Conservation (phyloP, 2,329 filamentous ascomycete genomes). For the Endoconidiophora polonica region DNA sequence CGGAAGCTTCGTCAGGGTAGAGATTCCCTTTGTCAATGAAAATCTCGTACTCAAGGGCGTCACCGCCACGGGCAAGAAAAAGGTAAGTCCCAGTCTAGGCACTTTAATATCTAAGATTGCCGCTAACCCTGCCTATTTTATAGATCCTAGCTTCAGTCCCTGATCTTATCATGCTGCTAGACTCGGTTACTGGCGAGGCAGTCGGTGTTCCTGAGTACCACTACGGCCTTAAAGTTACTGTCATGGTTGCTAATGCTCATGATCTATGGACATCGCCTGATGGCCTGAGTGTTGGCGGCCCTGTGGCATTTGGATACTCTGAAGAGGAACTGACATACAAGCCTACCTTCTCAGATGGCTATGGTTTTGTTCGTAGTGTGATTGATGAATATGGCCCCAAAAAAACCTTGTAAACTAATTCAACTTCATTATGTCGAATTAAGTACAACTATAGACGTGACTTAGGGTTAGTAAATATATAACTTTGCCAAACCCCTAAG, state of each 20-base stretch:
- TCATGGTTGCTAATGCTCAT: slow-evolving; percentile 12
- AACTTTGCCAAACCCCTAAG: no score
- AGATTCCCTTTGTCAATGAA: slow-evolving; percentile 41
- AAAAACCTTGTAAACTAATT: background rate
- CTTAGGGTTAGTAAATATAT: background rate
- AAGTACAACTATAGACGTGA: background rate
- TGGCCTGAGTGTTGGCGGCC: slow-evolving; percentile 5
- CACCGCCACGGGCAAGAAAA: slow-evolving; percentile 14
- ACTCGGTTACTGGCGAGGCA: slow-evolving; percentile 22
- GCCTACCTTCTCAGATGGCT: slow-evolving; percentile 6
- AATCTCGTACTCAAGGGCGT: slow-evolving; percentile 28
- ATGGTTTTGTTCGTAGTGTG: slow-evolving; percentile 7
- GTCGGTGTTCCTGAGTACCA: slow-evolving; percentile 24
- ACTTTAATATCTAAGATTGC: background rate
- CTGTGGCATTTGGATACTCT: slow-evolving; percentile 8
- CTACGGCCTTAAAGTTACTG: slow-evolving; percentile 7
- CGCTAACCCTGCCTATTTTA: background rate
- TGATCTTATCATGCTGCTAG: slow-evolving; percentile 25
- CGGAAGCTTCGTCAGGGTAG: slow-evolving; percentile 18
- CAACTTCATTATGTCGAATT: background rate
- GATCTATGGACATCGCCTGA: slow-evolving; percentile 3
- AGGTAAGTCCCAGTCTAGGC: slow-evolving; percentile 11
- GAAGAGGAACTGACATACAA: slow-evolving; percentile 4
- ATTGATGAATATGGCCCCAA: slow-evolving; percentile 4
- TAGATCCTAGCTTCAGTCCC: slow-evolving; percentile 24